Evolutionary conservation across 83 land plant genomes (phyloP), one percentile per base, ranked within the genome.

Genomic region (Diphasiastrum complanatum): DNA sequence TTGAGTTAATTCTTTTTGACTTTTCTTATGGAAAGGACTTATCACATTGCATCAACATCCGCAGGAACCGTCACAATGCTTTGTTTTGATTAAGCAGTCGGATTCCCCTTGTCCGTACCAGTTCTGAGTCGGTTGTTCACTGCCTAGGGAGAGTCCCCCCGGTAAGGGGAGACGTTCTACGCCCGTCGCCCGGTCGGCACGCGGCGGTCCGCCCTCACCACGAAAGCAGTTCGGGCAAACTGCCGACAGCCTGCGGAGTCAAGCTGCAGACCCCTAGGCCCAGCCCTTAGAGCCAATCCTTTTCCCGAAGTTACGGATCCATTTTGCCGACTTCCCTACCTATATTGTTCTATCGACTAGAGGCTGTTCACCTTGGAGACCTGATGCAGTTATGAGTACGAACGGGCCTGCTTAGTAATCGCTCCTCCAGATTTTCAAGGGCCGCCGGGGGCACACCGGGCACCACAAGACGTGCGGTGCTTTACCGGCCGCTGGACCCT

Each of bases 131-230:
- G 57, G 57, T n/a, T 30, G 57, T 53, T 53, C 57, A 53, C 57
- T 53, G 57, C 57, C 57, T 30, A 30, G 57, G 57, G 57, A 53
- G n/a, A 16, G 33, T 33, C 62, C 52, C 52, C 52, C 52, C 52
- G 20, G 52, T 16, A 16, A 40, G 16, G 52, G 52, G 52, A 18
- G 52, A 20, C 52, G 52, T 37, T 59, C 48, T 59, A 50, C 62
- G 62, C 19, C 62, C 62, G 52, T 59, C 62, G 55, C 57, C 62
- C 62, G 62, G 62, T 38, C 62, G 62, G 62, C 62, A 59, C 62
- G 62, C 49, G 51, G 22, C 57, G 22, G 62, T 38, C 62, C 62
- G 48, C 62, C 62, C 62, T 59, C 48, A 50, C 62, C 48, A 50
- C 62, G 55, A 22, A n/a, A 59, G 62, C 62, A 59, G 62, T 50